Evolutionary conservation across 1,284 basidiomycete genomes (phyloP), one percentile per base, ranked within the genome.

Genomic region (Leccinum subatratum): DNA sequence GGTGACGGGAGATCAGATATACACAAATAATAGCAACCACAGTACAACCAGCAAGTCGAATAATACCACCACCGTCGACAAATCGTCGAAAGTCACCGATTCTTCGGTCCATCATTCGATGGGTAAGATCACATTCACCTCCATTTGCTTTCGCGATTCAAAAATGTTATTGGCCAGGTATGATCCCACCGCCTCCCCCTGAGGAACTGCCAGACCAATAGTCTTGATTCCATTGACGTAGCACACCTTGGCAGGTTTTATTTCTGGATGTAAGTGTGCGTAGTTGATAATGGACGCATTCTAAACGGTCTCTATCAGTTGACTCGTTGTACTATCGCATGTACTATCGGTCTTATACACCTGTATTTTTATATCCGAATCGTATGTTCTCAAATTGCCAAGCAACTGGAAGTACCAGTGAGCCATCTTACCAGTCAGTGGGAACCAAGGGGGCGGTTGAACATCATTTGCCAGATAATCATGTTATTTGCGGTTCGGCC

Each of bases 81-180:
- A 66, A 28, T 71, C 70, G 18, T 70, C 67, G 30, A 66, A 61
- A n/a, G 18, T 59, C 61, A 68, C 70, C 3, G 72, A 75, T 62
- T 71, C 72, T 3, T 74, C 74, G 3, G 70, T 74, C n/a, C 73
- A 74, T 51, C 74, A 74, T 37, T 66, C 74, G 25, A 73, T 72
- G 67, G 68, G 72, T 75, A 65, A 65, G 68, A 59, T 56, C 54
- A 22, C 48, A 3, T 68, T 65, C 34, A 8, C 8, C 4, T 28
- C 14, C 18, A 51, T 60, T 5, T 7, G 32, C 11, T 18, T 6
- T 59, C 20, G 7, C 25, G 18, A 48, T 62, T 61, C 62, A 9
- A 48, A 51, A 20, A 63, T 14, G 1, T 28, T 34, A 12, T 59
- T 5, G 16, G 54, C 1, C 7, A 72, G 72, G 51, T 4, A 62